A percentile compares a stretch with the other conserved stretches of the same genome.
Conservation (phyloP, 805 yeast genomes). For the Danielozyma ontarioensis region DNA sequence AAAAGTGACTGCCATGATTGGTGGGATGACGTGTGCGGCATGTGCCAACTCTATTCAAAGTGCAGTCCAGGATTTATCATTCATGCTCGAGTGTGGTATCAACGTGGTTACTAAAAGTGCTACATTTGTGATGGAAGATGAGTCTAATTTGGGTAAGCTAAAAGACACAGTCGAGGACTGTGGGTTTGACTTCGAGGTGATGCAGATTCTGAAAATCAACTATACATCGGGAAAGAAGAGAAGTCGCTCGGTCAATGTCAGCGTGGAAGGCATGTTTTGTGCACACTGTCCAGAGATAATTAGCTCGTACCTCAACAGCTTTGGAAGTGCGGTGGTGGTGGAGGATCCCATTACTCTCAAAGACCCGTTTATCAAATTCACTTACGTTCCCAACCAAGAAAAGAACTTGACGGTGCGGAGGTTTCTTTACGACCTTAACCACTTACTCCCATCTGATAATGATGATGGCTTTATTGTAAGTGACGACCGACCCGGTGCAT, state of each 20-base stretch:
- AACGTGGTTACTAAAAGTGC: slow-evolving; percentile 60
- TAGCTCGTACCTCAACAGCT: slow-evolving; percentile 42
- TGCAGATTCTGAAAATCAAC: slow-evolving; percentile 40
- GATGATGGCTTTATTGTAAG: slow-evolving; percentile 14
- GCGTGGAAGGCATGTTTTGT: slow-evolving; percentile 65
- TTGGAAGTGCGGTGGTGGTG: slow-evolving; percentile 54
- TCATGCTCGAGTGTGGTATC: slow-evolving; percentile 49
- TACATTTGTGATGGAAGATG: slow-evolving; percentile 48
- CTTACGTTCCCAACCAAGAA: slow-evolving; percentile 52
- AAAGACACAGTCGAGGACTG: slow-evolving; percentile 54
- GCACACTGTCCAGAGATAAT: slow-evolving; percentile 61
- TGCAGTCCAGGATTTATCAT: slow-evolving; percentile 43
- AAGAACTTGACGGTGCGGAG: slow-evolving; percentile 49
- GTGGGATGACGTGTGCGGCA: slow-evolving; percentile 73
- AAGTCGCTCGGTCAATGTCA: slow-evolving; percentile 53
- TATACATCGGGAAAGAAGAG: slow-evolving; percentile 43
- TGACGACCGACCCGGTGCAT: slow-evolving; percentile 20
- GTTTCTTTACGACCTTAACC: slow-evolving; percentile 46
- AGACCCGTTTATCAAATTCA: slow-evolving; percentile 56
- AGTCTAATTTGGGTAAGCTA: slow-evolving; percentile 31
- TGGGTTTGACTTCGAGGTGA: slow-evolving; percentile 57
- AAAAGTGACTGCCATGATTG: slow-evolving; percentile 56
- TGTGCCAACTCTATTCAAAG: slow-evolving; percentile 55
- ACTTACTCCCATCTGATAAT: slow-evolving; percentile 27
- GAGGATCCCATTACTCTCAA: slow-evolving; percentile 51